A percentile compares a stretch with the other conserved stretches of the same genome.
Conservation (phyloP, 495 filamentous ascomycete species). For the Penicillium canariense region DNA sequence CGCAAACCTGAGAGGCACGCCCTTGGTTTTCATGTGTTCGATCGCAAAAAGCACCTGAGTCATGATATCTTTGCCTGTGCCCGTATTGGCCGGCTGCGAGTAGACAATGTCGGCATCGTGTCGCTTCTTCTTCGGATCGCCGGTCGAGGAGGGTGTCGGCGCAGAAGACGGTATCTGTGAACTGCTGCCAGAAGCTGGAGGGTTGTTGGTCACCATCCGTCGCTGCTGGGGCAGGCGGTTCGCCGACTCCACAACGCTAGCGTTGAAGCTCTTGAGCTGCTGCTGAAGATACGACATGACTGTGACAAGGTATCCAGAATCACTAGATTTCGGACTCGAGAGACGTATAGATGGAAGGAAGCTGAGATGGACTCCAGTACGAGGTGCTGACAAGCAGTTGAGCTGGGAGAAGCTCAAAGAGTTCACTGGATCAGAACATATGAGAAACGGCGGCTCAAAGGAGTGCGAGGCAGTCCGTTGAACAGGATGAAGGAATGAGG, state of each 20-base stretch:
- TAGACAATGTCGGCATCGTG: slow-evolving; percentile 60
- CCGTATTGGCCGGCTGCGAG: slow-evolving; percentile 75
- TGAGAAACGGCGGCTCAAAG: not conserved
- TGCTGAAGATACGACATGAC: slow-evolving; percentile 48
- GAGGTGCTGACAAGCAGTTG: not conserved
- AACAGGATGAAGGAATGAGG: not conserved
- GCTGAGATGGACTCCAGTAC: not conserved
- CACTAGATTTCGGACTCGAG: not conserved
- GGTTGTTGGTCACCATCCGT: slow-evolving; percentile 34
- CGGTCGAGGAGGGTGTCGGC: slow-evolving; percentile 37
- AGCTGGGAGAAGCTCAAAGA: slow-evolving; percentile 12
- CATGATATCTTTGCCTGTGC: slow-evolving; percentile 74
- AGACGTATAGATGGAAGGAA: slow-evolving; percentile 1
- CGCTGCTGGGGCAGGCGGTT: slow-evolving; percentile 43
- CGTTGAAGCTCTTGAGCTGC: slow-evolving; percentile 49
- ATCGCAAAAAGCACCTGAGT: slow-evolving; percentile 82
- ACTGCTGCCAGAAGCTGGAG: slow-evolving; percentile 32
- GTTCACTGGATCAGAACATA: slow-evolving; percentile 5
- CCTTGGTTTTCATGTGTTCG: slow-evolving; percentile 77
- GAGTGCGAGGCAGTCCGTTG: not conserved
- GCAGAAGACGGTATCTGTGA: slow-evolving; percentile 41
- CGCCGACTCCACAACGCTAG: slow-evolving; percentile 45
- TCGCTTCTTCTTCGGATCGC: slow-evolving; percentile 58
- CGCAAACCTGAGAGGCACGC: slow-evolving; percentile 62
- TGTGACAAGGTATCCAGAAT: slow-evolving; percentile 5